Evolutionary conservation across 331 rosid genomes (phyloP), one percentile per base, ranked within the genome.

Genomic region (Arachis monticola): DNA sequence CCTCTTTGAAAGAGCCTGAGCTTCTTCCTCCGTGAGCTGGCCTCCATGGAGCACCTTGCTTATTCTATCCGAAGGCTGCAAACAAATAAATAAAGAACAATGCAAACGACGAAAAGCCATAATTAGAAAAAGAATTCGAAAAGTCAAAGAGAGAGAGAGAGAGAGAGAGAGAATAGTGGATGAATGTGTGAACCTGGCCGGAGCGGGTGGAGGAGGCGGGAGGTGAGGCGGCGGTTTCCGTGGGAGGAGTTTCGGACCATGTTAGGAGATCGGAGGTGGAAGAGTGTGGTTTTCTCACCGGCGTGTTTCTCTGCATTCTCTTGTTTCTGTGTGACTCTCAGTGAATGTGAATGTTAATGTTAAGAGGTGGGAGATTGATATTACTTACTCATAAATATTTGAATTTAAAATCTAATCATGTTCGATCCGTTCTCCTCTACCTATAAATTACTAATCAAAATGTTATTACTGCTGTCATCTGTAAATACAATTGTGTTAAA

Each of bases 241-340:
- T 55, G 5, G 78, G 85, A 55, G 88, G 84, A 27, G 45, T 50
- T 82, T 88, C 98, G 2, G 89, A 82, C 98, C 98, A 92, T 2
- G 95, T 88, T n/a, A 92, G 91, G 80, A 92, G 91, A 82, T 92
- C 96, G 79, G 93, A 79, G 44, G 98, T 92, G 80, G 83, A 76
- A 2, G 90, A 70, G 82, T 80, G 89, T 55, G 91, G 82, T 27
- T 84, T 90, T 58, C 92, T 75, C 7, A 80, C 83, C 2, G 90
- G 83, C 10, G 87, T 84, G 79, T 42, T 79, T 74, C 79, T 85
- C 83, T 84, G 86, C 95, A 89, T 84, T 79, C 27, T 42, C 31
- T 64, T 46, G 4, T 46, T 6, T 44, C 9, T 13, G 6, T 51
- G 14, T 12, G 22, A 17, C 22, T 10, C 56, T 48, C 56, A 10